Conservation (phyloP, 257 asterid species). For the Cruciata laevipes region DNA sequence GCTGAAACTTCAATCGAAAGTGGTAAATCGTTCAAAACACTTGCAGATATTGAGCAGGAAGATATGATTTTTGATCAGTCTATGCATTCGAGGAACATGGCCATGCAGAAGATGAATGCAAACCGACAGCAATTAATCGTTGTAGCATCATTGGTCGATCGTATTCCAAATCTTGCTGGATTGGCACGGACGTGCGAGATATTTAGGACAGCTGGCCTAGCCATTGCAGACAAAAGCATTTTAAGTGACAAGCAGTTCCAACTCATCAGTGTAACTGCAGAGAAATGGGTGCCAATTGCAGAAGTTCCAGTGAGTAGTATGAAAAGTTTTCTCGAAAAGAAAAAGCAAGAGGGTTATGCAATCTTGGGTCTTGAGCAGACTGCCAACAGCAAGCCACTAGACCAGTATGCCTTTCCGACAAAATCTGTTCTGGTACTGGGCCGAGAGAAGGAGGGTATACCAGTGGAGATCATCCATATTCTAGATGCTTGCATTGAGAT, state of each 20-base stretch:
- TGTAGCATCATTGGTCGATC: conserved; percentile 80
- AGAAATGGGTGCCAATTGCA: conserved; percentile 82
- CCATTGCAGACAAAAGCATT: conserved; percentile 65
- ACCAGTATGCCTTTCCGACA: conserved; percentile 57
- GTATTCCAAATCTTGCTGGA: conserved; percentile 98
- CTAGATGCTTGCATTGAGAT: conserved; percentile 89
- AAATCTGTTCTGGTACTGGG: conserved; percentile 83
- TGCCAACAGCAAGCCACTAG: conserved; percentile 82
- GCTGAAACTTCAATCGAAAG: conserved; percentile 29
- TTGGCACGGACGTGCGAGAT: conserved; percentile 96
- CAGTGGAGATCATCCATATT: conserved; percentile 83
- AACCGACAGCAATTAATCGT: conserved; percentile 68
- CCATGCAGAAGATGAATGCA: conserved; percentile 50
- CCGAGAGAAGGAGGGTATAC: conserved; percentile 93
- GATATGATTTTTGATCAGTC: conserved; percentile 67
- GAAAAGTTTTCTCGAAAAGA: conserved; percentile 66
- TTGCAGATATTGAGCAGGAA: conserved; percentile 73
- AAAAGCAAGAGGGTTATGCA: conserved; percentile 72
- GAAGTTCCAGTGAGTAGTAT: conserved; percentile 75
- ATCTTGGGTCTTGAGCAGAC: conserved; percentile 95
- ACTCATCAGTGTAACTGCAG: conserved; percentile 97
- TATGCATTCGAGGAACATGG: conserved; percentile 53
- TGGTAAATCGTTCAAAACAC: conserved; percentile 35
- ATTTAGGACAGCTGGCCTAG: conserved; percentile 74
- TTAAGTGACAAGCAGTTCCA: conserved; percentile 93